These are phyloP conservation scores for Datisca glomerata DNA, from an alignment of 306 rosid species.

Conservation along the genomic window DNA sequence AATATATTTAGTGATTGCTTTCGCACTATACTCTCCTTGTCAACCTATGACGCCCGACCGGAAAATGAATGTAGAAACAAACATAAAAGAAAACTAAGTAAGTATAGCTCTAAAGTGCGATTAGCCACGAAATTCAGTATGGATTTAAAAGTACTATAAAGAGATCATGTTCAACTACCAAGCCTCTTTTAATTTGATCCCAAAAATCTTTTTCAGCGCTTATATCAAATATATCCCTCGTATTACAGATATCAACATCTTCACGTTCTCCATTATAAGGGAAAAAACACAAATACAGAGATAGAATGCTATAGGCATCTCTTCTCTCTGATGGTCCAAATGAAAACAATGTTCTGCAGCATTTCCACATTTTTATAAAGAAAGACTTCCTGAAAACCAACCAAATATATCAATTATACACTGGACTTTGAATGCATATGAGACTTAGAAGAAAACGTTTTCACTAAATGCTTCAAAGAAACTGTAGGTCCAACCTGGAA, in stretches of 20 bases:
- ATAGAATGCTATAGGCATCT: conserved; percentile 69
- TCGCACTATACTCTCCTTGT: conserved; percentile 72
- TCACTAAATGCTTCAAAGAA: conserved; percentile 9
- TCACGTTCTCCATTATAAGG: conserved; percentile 31
- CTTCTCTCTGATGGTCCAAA: conserved; percentile 71
- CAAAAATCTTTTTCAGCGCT: conserved; percentile 66
- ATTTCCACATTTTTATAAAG: conserved; percentile 62
- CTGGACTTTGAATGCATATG: conserved; percentile 7
- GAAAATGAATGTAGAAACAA: neutral
- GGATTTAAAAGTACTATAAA: conserved; percentile 12
- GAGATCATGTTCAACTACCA: conserved; percentile 43
- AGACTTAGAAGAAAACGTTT: conserved; percentile 8
- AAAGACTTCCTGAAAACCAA: conserved; percentile 52
- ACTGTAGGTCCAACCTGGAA: conserved; percentile 44
- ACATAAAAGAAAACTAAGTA: neutral
- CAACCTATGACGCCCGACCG: conserved; percentile 43
- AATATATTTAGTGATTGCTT: conserved; percentile 74
- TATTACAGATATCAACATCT: conserved; percentile 23
- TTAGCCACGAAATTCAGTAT: conserved; percentile 11
- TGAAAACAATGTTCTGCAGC: conserved; percentile 66
- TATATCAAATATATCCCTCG: conserved; percentile 40
- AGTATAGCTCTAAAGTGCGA: conserved; percentile 14
- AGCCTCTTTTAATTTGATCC: conserved; percentile 69
- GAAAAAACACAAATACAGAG: conserved; percentile 59
- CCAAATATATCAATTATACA: conserved; percentile 14